Percentiles rank a stretch among this genome's conserved stretches.
These are phyloP conservation scores for Rosa rugosa DNA, from an alignment of 306 rosid species.

Conservation along the genomic window DNA sequence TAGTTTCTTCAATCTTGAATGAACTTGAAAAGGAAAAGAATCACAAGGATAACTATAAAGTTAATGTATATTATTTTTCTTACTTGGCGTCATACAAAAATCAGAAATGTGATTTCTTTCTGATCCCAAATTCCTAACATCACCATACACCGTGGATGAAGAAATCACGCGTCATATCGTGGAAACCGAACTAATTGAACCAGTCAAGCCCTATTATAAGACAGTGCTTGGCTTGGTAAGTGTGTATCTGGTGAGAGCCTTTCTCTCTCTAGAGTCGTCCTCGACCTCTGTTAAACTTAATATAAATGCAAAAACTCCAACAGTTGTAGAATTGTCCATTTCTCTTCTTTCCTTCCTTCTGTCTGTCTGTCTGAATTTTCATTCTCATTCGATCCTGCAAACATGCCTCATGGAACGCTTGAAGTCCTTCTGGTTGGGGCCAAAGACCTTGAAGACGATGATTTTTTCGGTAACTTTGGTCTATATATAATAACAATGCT, in stretches of 20 bases:
- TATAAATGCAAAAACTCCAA: not conserved
- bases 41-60: no score
- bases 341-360: not conserved
- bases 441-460: constrained; percentile 65
- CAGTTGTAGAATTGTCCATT: not conserved
- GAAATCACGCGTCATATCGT: not conserved
- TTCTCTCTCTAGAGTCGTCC: not conserved
- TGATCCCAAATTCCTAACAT: not conserved
- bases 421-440: constrained; percentile 70
- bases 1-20: no score
- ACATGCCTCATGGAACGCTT: constrained; percentile 73
- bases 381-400: not conserved
- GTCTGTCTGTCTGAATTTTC: not conserved
- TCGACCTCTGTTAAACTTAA: not conserved
- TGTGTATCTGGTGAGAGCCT: not conserved
- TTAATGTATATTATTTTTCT: no score
- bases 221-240: not conserved
- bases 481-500: not conserved
- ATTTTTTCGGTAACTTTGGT: constrained; percentile 42
- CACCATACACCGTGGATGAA: not conserved
- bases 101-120: no score
- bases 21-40: no score
- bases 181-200: not conserved
- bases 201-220: not conserved
- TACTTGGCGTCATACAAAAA: no score